Evolutionary conservation across 306 rosid species (phyloP), one percentile per base, ranked within the genome.

Genomic region (Vigna unguiculata): DNA sequence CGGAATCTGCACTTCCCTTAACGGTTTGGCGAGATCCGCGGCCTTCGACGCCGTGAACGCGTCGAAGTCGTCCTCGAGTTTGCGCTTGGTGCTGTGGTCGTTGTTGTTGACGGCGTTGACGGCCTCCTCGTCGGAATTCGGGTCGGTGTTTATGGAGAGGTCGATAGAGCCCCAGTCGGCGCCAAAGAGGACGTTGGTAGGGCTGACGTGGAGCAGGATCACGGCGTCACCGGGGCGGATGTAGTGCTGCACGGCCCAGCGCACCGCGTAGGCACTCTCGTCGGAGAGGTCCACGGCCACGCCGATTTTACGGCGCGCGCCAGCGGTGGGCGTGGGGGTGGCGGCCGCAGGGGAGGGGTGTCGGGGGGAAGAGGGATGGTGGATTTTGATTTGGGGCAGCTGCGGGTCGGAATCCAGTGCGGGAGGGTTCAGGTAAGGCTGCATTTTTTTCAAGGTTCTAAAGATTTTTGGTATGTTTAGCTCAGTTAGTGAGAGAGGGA

Each of bases 91-190:
- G 16, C 64, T 41, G 70, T 78, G 79, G 63, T 88, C 82, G 71
- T 69, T 21, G 51, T 9, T 51, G 72, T 66, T 28, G 53, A 80
- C 28, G 64, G 64, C 8, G 63, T 5, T 51, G 9, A 41, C 78
- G 19, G 71, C 83, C 1, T 58, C 81, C 10, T 79, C 91, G 9
- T 72, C 88, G 3, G 69, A 75, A 43, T 66, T 76, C 0, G 87
- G 89, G 36, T 83, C 70, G 28, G 91, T 76, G 74, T 84, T 67
- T 78, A 92, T 82, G 73, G 97, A 77, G 66, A 88, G 87, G 77
- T 92, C 97, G 52, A 90, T 85, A 51, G 97, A 83, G 52, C 98
- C 98, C 98, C 98, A 95, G n/a, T 95, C 98, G 12, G 98, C 98
- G 59, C 98, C 97, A 82, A 95, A 95, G 36, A 95, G 97, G 15